A percentile compares a stretch with the other conserved stretches of the same genome.
Conservation (phyloP, 306 rosid genomes). For the Psophocarpus tetragonolobus region DNA sequence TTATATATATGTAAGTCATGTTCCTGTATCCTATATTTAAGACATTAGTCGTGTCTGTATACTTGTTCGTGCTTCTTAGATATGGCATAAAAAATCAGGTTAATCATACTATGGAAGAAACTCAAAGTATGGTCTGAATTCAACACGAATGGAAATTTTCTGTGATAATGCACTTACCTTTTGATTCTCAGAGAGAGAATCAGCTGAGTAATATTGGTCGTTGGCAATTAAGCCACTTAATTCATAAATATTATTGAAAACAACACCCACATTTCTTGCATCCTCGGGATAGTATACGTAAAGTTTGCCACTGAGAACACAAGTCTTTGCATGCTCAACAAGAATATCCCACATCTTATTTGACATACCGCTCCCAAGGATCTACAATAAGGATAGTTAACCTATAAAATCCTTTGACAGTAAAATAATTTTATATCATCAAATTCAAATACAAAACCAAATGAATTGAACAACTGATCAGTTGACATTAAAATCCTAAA, state of each 20-base stretch:
- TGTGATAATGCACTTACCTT: slow-evolving; percentile 46
- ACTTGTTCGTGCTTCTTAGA: no score
- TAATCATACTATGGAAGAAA: slow-evolving; percentile 30
- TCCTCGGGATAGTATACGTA: slow-evolving; percentile 82
- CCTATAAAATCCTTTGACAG: slow-evolving; percentile 16
- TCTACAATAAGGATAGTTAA: slow-evolving; percentile 46
- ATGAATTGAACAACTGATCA: slow-evolving; percentile 15
- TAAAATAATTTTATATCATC: background rate
- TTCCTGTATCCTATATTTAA: no score
- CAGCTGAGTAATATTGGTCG: slow-evolving; percentile 62
- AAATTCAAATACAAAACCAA: slow-evolving; percentile 1
- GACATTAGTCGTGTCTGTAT: no score
- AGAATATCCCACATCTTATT: slow-evolving; percentile 94
- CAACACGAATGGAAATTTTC: slow-evolving; percentile 25
- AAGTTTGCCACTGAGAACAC: slow-evolving; percentile 70
- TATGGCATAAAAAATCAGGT: slow-evolving; percentile 9
- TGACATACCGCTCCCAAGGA: slow-evolving; percentile 95
- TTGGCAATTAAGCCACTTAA: slow-evolving; percentile 73
- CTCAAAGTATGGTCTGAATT: slow-evolving; percentile 2
- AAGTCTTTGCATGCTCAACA: slow-evolving; percentile 86
- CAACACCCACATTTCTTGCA: slow-evolving; percentile 76
- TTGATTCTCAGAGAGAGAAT: slow-evolving; percentile 74
- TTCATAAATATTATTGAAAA: slow-evolving; percentile 75
- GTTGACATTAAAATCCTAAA: background rate
- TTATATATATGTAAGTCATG: no score